Conservation (phyloP, 768 basidiomycete species). For the Mrakia frigida region DNA sequence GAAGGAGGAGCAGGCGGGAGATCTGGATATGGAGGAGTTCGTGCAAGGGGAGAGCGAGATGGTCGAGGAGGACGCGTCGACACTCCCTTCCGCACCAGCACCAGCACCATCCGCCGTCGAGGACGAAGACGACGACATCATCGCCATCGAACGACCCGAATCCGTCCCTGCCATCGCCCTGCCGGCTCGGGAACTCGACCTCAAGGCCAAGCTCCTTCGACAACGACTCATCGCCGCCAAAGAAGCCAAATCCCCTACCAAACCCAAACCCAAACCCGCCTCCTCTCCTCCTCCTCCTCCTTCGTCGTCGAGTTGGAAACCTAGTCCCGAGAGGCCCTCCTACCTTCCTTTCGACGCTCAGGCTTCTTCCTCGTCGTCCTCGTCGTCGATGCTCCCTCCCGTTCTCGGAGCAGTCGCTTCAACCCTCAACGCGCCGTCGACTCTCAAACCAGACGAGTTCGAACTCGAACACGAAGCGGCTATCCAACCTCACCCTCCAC, state of each 20-base stretch:
- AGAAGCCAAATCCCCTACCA: neutral
- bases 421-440: neutral
- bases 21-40: neutral
- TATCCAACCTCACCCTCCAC: neutral
- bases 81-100: neutral
- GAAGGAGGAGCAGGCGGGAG: neutral
- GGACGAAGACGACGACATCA: neutral
- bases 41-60: neutral
- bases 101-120: neutral
- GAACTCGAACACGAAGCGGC: slow-evolving; percentile 21
- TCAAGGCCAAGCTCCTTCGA: neutral
- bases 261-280: no score
- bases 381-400: neutral
- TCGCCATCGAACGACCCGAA: neutral
- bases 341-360: neutral
- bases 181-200: neutral
- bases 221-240: neutral
- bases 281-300: slow-evolving; percentile 1
- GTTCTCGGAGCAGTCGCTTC: neutral
- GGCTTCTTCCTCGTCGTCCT: neutral
- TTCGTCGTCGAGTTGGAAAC: neutral
- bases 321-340: neutral
- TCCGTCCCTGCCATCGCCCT: neutral
- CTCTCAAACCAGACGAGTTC: slow-evolving; percentile 19
- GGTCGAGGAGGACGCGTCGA: neutral